Evolutionary conservation across 257 asterid genomes (phyloP).

Genomic region (Lycium barbarum): DNA sequence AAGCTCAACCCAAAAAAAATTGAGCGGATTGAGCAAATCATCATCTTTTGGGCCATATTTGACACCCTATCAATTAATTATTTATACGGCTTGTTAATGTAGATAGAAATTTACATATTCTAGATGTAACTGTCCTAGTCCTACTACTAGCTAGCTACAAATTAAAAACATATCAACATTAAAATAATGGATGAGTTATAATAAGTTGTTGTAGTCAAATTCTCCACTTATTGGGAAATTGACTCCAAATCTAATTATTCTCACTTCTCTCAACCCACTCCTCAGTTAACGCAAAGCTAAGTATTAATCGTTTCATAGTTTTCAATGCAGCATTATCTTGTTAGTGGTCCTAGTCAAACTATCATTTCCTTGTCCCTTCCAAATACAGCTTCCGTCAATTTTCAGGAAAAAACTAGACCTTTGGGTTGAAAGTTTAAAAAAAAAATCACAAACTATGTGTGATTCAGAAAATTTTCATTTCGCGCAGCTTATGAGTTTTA

Average conservation of each 20-base stretch:
- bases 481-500: not conserved
- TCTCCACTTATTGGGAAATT: not conserved
- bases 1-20: too few relatives aligned
- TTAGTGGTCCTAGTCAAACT: slow-evolving; percentile 6
- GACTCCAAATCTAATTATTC: not conserved
- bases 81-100: too few relatives aligned
- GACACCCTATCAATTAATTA: too few relatives aligned
- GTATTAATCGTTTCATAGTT: not conserved
- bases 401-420: not conserved
- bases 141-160: not conserved
- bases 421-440: not conserved
- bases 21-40: too few relatives aligned
- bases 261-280: not conserved
- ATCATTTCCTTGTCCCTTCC: not conserved
- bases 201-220: not conserved
- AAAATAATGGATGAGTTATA: not conserved
- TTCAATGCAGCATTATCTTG: not conserved
- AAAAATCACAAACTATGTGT: not conserved
- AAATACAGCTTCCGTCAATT: not conserved
- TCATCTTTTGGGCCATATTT: too few relatives aligned
- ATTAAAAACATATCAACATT: not conserved
- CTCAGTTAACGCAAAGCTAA: not conserved
- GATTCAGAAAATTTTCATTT: not conserved
- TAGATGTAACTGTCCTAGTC: too few relatives aligned
- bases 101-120: too few relatives aligned